Evolutionary conservation across 192 early-diverging fungal genomes (phyloP).

Genomic region (Mortierella antarctica): DNA sequence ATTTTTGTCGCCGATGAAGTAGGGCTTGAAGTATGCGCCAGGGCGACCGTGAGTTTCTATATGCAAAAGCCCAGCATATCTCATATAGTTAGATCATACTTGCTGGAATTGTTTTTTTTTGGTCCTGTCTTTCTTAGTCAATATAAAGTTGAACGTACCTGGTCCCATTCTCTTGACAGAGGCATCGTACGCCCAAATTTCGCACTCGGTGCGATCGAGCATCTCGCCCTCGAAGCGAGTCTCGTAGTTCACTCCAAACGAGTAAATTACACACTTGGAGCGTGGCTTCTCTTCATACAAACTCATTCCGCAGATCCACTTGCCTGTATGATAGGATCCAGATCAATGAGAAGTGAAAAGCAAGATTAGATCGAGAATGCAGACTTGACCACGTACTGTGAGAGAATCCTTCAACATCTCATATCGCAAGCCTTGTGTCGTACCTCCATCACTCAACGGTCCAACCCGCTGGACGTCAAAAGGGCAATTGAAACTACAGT

Average conservation of each 20-base stretch:
- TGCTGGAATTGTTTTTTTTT: not conserved
- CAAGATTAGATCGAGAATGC: not conserved
- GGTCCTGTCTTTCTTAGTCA: not conserved
- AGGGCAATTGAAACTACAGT: slow-evolving; percentile 26
- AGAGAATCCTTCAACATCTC: too few species aligned
- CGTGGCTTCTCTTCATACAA: slow-evolving; percentile 38
- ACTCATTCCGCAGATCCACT: slow-evolving; percentile 42
- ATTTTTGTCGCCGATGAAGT: slow-evolving; percentile 34
- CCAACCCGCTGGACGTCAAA: slow-evolving; percentile 48
- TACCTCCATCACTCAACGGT: slow-evolving; percentile 44
- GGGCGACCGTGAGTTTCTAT: slow-evolving; percentile 29
- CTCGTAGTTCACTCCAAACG: slow-evolving; percentile 47
- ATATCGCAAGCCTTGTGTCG: not conserved
- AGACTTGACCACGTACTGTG: too few species aligned
- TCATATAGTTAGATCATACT: not conserved
- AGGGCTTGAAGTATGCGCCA: slow-evolving; percentile 18
- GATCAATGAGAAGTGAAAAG: not conserved
- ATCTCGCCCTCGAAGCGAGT: slow-evolving; percentile 47
- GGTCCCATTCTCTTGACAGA: slow-evolving; percentile 21
- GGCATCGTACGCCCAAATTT: slow-evolving; percentile 49
- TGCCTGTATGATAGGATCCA: not conserved
- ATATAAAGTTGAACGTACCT: slow-evolving; percentile 10
- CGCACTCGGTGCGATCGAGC: slow-evolving; percentile 41
- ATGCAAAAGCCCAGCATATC: not conserved
- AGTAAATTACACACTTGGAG: slow-evolving; percentile 44